Evolutionary conservation across 257 asterid genomes (phyloP), one percentile per base, ranked within the genome.

Genomic region (Solanum chiquidenum): DNA sequence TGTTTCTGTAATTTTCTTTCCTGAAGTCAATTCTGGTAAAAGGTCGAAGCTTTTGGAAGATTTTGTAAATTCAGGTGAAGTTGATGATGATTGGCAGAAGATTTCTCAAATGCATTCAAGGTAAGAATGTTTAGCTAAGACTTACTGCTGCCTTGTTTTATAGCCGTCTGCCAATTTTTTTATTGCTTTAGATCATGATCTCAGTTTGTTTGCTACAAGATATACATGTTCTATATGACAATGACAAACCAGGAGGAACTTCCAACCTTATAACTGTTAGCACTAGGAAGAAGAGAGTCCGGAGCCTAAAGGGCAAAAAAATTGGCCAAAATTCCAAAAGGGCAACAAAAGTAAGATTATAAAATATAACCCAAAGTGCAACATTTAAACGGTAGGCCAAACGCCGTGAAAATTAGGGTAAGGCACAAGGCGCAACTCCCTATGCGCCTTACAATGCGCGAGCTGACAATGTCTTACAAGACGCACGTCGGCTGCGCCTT

Each of bases 21-120:
- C 55, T 44, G 71, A 89, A 95, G 98, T 86, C 88, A 73, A 89
- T 88, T 83, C 89, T 37, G 72, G 21, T 74, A 88, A 80, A 88
- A 87, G 89, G 68, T 66, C 91, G 35, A 89, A 89, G 84, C 93
- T 86, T 79, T 58, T 86, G 87, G 95, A 92, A 89, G 90, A 89
- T 88, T 88, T 95, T 42, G 91, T 83, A 79, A 86, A 86, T 89
- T 88, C 85, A 80, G 66, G 68, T 80, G 85, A 80, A 80, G 66
- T 80, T 44, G 85, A 80, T 46, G 85, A 80, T 27, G 79, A 49
- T 83, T 29, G 82, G 80, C 13, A 23, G 20, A 84, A n/a, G 69
- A 79, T 87, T 64, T 66, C 46, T 60, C 72, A 66, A n/a, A 18
- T 31, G 68, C 86, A 82, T 60, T 85, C 80, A 46, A 87, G 76